Percentiles rank a stretch among this genome's conserved stretches.
Evolutionary conservation across 2,329 filamentous ascomycete genomes (phyloP).

Genomic region (Beauveria scarabaeidicola): DNA sequence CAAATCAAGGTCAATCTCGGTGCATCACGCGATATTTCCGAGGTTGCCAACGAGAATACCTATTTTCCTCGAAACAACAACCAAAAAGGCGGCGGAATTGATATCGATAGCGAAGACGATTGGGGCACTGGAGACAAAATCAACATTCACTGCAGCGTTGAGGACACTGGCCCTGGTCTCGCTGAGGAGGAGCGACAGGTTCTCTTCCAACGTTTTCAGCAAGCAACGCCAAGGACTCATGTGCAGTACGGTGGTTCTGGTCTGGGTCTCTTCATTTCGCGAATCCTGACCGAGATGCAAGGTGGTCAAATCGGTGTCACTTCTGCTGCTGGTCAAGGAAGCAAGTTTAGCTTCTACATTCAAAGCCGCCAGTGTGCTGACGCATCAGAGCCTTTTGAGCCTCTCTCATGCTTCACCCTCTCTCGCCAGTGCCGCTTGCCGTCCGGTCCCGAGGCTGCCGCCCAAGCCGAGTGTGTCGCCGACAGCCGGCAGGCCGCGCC

Average conservation of each 20-base stretch:
- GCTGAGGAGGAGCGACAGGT: constrained; percentile 56
- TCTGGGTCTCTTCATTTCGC: constrained; percentile 66
- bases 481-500: neutral
- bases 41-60: constrained; percentile 29
- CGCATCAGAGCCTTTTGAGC: constrained; percentile 30
- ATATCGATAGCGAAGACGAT: constrained; percentile 46
- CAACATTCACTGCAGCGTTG: constrained; percentile 63
- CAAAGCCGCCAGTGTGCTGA: constrained; percentile 50
- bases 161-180: constrained; percentile 62
- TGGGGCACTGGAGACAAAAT: constrained; percentile 67
- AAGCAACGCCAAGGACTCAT: constrained; percentile 60
- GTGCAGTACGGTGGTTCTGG: constrained; percentile 66
- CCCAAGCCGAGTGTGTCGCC: neutral
- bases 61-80: constrained; percentile 41
- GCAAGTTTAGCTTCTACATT: constrained; percentile 71
- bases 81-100: constrained; percentile 25
- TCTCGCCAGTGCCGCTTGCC: constrained; percentile 8
- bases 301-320: constrained; percentile 69
- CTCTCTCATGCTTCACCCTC: constrained; percentile 25
- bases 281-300: constrained; percentile 67
- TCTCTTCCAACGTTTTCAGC: constrained; percentile 60
- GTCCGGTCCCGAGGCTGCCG: constrained; percentile 11
- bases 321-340: constrained; percentile 58
- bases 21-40: constrained; percentile 46
- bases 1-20: constrained; percentile 57